Evolutionary conservation across 2,329 filamentous ascomycete species (phyloP), one percentile per base, ranked within the genome.

Genomic region (Colletotrichum sp.): DNA sequence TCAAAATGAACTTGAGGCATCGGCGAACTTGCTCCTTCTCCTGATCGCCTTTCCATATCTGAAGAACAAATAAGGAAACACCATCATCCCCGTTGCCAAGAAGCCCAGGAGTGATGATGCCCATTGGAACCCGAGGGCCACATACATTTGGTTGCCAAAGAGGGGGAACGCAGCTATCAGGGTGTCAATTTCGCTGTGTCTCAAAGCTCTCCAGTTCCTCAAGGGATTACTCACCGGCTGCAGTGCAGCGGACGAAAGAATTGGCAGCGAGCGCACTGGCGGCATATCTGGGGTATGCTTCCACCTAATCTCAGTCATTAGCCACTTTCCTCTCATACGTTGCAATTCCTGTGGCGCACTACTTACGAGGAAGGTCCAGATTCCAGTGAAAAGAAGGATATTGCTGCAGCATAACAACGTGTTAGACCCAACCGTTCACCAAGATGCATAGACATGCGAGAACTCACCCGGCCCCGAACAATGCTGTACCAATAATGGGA

Each of bases 281-380:
- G 21, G 94, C 94, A 82, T 95, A 95, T 21, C 92, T 84, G 68
- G 94, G 93, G 84, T 96, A 96, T 21, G 94, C 93, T 82, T 95
- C 94, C 79, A 26, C 26, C 26, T 26, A 5, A 5, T 26, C 4
- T 5, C 4, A 26, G 24, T 5, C 24, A 2, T 26, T 26, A 26
- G 24, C 24, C 24, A 24, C 24, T 24, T 24, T 24, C 24, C 24
- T 24, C 24, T 24, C 24, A 24, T 4, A 24, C 24, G 24, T 24
- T 24, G 24, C 24, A 24, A 24, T 24, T 24, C 24, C 24, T 24
- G 24, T 24, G 24, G 4, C 24, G 24, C 24, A 24, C 24, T 24
- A 24, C n/a, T n/a, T n/a, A 96, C 95, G 78, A 98, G 87, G 85
- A 98, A 98, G 13, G 95, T 98, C 84, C 98, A 98, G 79, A 98